Conservation (phyloP, 768 basidiomycete species). For the Amanita rimosa region DNA sequence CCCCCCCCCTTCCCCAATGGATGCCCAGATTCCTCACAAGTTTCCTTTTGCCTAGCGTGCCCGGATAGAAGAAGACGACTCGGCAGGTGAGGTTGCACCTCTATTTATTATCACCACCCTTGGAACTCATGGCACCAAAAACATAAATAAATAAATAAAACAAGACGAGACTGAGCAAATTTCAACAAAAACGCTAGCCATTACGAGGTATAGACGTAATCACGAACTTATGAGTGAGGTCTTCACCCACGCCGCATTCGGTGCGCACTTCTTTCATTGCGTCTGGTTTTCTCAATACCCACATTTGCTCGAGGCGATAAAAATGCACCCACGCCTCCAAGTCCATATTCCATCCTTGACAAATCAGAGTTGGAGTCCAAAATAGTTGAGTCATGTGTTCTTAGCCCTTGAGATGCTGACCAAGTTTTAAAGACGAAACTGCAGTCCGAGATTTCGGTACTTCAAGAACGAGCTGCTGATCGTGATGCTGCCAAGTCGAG, state of each 20-base stretch:
- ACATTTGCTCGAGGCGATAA: slow-evolving; percentile 29
- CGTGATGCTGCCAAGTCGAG: slow-evolving; percentile 18
- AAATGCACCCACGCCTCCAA: slow-evolving; percentile 19
- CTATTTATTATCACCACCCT: background rate
- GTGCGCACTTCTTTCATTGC: slow-evolving; percentile 17
- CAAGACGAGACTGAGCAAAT: slow-evolving; percentile 60
- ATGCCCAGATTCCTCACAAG: background rate
- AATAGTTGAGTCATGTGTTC: slow-evolving; percentile 27
- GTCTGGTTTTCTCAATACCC: background rate
- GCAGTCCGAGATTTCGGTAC: slow-evolving; percentile 42
- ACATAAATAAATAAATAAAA: too few species aligned
- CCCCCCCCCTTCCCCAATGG: background rate
- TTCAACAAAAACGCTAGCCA: slow-evolving; percentile 59
- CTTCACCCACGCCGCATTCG: slow-evolving; percentile 62
- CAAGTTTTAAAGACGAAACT: slow-evolving; percentile 35
- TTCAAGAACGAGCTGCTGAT: slow-evolving; percentile 38
- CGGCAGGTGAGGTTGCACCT: slow-evolving; percentile 35
- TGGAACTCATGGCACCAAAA: background rate
- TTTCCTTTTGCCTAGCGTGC: slow-evolving; percentile 16
- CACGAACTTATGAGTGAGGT: slow-evolving; percentile 82
- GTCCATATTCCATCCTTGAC: slow-evolving; percentile 53
- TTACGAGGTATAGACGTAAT: slow-evolving; percentile 67
- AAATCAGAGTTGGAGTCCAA: slow-evolving; percentile 45
- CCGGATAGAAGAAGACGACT: slow-evolving; percentile 48
- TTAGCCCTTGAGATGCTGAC: background rate